A percentile compares a stretch with the other conserved stretches of the same genome.
These are phyloP conservation scores for Pisolithus thermaeus DNA, from an alignment of 1,284 basidiomycete genomes.

Conservation along the genomic window DNA sequence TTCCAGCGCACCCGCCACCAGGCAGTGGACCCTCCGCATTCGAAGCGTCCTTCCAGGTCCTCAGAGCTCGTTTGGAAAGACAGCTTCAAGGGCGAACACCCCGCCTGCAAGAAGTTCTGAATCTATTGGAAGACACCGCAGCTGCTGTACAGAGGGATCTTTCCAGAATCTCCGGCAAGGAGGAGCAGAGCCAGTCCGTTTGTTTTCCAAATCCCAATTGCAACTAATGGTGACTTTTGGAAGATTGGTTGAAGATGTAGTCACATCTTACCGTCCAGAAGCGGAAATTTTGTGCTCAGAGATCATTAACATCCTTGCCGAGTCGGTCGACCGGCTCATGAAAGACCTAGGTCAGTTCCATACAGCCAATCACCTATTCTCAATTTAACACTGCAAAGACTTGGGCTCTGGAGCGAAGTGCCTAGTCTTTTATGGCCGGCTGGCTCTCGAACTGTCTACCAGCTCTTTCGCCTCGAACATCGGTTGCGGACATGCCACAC, in stretches of 20 bases:
- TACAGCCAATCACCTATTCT: background rate
- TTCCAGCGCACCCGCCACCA: slow-evolving; percentile 40
- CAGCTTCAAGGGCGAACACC: slow-evolving; percentile 58
- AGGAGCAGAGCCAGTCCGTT: slow-evolving; percentile 21
- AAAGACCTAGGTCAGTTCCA: slow-evolving; percentile 30
- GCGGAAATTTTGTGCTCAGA: slow-evolving; percentile 40
- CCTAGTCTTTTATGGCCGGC: slow-evolving; percentile 38
- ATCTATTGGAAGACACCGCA: slow-evolving; percentile 51
- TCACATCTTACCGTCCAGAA: slow-evolving; percentile 40
- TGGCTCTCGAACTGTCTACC: slow-evolving; percentile 37
- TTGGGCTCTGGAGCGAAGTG: slow-evolving; percentile 19
- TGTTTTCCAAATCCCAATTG: background rate
- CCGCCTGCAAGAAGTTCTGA: slow-evolving; percentile 51
- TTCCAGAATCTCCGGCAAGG: slow-evolving; percentile 36
- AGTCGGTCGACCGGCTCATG: slow-evolving; percentile 27
- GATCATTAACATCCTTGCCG: slow-evolving; percentile 35
- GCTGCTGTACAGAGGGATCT: slow-evolving; percentile 53
- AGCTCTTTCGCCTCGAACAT: slow-evolving; percentile 39
- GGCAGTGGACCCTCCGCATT: slow-evolving; percentile 32
- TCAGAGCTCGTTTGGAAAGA: slow-evolving; percentile 47
- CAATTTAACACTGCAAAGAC: slow-evolving; percentile 15
- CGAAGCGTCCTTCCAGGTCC: slow-evolving; percentile 51
- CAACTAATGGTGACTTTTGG: slow-evolving; percentile 29
- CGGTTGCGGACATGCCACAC: slow-evolving; percentile 34
- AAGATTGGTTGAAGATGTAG: slow-evolving; percentile 34